A percentile compares a stretch with the other conserved stretches of the same genome.
Evolutionary conservation across 306 rosid genomes (phyloP).

Genomic region (Bauhinia variegata): DNA sequence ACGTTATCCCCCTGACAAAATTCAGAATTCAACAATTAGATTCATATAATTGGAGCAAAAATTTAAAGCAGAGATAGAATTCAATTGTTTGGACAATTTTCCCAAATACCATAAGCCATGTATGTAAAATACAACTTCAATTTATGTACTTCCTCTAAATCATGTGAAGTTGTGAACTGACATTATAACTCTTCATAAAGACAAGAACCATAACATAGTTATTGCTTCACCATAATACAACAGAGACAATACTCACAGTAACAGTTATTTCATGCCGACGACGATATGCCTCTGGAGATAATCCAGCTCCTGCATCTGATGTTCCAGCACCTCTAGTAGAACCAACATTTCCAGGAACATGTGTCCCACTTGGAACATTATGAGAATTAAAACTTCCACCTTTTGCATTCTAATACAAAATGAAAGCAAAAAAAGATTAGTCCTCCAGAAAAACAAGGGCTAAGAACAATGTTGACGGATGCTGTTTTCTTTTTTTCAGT

Average conservation of each 20-base stretch:
- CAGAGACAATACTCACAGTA: constrained; percentile 55
- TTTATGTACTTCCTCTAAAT: not conserved
- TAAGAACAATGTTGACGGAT: not conserved
- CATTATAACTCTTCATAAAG: not conserved
- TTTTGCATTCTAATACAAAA: constrained; percentile 62
- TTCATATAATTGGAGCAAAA: constrained; percentile 19
- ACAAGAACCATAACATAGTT: not conserved
- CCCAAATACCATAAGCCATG: constrained; percentile 5
- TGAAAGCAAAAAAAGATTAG: constrained; percentile 24
- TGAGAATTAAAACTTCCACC: constrained; percentile 49
- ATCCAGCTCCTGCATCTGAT: constrained; percentile 67
- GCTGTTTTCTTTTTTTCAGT: not conserved
- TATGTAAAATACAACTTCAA: constrained; percentile 1
- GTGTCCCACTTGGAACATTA: constrained; percentile 50
- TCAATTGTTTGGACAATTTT: constrained; percentile 9
- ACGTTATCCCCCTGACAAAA: constrained; percentile 80
- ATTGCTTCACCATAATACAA: not conserved
- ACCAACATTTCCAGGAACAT: constrained; percentile 53
- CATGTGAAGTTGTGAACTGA: constrained; percentile 15
- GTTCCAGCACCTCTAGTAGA: constrained; percentile 50
- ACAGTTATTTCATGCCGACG: constrained; percentile 85
- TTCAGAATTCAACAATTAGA: constrained; percentile 5
- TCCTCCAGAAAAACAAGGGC: constrained; percentile 5
- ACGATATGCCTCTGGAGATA: constrained; percentile 78
- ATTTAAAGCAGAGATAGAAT: constrained; percentile 7